phyloP scores from a whole-genome alignment of 2,329 filamentous ascomycete genomes.

The Arthrobotrys conoides region DNA sequence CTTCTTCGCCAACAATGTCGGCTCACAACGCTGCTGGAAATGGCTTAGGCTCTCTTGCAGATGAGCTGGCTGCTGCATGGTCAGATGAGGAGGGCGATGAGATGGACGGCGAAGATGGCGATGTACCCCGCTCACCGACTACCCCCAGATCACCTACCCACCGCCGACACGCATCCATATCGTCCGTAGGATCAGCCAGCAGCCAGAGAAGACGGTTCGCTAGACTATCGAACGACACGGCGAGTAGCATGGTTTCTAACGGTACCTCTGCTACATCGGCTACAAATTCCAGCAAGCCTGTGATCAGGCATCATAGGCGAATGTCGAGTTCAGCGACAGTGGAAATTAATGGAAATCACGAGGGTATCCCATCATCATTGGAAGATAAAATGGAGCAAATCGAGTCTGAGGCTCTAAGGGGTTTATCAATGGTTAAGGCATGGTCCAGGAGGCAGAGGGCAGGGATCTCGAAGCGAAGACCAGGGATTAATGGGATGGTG shows the following conservation, averaged over 20 bases:
- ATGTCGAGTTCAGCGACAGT: conserved; percentile 48
- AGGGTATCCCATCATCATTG: conserved; percentile 74
- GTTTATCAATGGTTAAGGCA: conserved; percentile 58
- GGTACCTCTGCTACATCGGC: conserved; percentile 51
- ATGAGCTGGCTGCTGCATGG: conserved; percentile 82
- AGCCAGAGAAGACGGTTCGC: conserved; percentile 57
- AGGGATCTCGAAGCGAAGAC: conserved; percentile 69
- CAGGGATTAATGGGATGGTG: conserved; percentile 77
- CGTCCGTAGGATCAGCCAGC: conserved; percentile 53
- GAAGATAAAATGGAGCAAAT: conserved; percentile 80
- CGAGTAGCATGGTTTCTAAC: conserved; percentile 57
- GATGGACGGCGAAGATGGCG: conserved; percentile 50
- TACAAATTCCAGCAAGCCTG: conserved; percentile 46
- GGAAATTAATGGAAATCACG: conserved; percentile 65
- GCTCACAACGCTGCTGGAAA: conserved; percentile 65
- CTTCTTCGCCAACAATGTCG: conserved; percentile 54
- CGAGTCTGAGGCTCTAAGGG: conserved; percentile 69
- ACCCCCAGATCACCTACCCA: conserved; percentile 52
- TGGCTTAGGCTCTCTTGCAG: conserved; percentile 80
- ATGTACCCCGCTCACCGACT: conserved; percentile 51
- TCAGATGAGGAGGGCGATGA: conserved; percentile 68
- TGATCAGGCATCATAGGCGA: conserved; percentile 54
- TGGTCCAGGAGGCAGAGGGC: conserved; percentile 57
- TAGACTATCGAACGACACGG: conserved; percentile 52
- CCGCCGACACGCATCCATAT: conserved; percentile 55